Evolutionary conservation across 2,329 filamentous ascomycete species (phyloP).

Genomic region (Dothiorella sarmentorum): DNA sequence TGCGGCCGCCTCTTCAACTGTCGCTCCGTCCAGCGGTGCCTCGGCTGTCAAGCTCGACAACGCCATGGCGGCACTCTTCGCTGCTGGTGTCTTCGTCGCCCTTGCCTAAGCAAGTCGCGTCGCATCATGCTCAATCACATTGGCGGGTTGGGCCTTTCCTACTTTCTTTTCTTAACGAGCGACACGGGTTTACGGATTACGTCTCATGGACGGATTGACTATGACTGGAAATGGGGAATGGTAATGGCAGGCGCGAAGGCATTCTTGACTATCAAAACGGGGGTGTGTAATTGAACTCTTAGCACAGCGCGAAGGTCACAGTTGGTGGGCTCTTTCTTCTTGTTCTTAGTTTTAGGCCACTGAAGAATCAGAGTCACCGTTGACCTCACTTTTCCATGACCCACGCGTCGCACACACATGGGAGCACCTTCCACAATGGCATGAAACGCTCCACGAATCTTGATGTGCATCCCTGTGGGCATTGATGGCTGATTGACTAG

Average conservation of each 20-base stretch:
- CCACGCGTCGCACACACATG: not conserved
- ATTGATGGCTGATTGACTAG: conserved; percentile 7
- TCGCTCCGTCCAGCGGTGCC: conserved; percentile 5
- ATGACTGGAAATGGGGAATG: not conserved
- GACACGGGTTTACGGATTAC: conserved; percentile 8
- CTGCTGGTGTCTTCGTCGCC: conserved; percentile 17
- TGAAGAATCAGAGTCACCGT: conserved; percentile 5
- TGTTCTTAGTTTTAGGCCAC: conserved; percentile 4
- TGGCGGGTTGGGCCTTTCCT: not conserved
- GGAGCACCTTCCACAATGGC: not conserved
- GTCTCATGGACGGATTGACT: not conserved
- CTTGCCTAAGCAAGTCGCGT: not conserved
- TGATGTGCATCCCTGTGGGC: conserved; percentile 9
- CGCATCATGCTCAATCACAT: not conserved
- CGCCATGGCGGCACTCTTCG: conserved; percentile 17
- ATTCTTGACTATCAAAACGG: conserved; percentile 2
- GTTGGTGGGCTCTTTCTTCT: conserved; percentile 6
- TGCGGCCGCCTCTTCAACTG: conserved; percentile 8
- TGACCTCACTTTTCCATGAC: not conserved
- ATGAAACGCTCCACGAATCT: conserved; percentile 8
- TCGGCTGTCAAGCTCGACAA: conserved; percentile 3
- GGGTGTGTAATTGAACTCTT: conserved; percentile 1
- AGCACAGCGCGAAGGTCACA: conserved; percentile 3
- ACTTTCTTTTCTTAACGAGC: conserved; percentile 8
- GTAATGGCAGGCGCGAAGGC: conserved; percentile 5